A percentile compares a stretch with the other conserved stretches of the same genome.
Evolutionary conservation across 2,329 filamentous ascomycete genomes (phyloP).

Genomic region (Spiromastix sp.): DNA sequence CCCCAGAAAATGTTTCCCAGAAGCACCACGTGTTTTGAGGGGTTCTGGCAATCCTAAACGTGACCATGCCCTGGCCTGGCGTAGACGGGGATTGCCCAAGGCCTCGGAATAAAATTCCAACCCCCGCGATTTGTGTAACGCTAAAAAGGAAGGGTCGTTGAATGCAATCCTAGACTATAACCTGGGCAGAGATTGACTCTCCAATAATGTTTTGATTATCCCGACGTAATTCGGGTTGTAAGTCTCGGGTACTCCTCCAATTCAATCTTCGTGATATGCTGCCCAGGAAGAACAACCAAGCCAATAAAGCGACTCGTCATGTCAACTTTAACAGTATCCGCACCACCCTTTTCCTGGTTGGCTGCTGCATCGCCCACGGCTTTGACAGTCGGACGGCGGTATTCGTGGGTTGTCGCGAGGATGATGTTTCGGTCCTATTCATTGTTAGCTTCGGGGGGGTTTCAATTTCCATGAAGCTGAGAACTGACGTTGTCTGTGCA

Average conservation of each 20-base stretch:
- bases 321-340: conserved; percentile 47
- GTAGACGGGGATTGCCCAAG: no score
- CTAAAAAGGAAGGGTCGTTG: no score
- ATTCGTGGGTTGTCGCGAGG: conserved; percentile 77
- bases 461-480: neutral
- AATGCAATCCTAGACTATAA: no score
- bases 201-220: no score
- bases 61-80: no score
- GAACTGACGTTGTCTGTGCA: conserved; percentile 77
- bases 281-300: conserved; percentile 77
- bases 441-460: conserved; percentile 1
- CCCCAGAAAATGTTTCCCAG: no score
- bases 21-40: no score
- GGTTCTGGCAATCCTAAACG: no score
- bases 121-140: no score
- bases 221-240: neutral
- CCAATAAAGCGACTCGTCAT: conserved; percentile 83
- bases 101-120: no score
- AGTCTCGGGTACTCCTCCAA: conserved; percentile 46
- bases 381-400: conserved; percentile 59
- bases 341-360: conserved; percentile 19
- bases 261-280: conserved; percentile 79
- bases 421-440: conserved; percentile 77
- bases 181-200: no score
- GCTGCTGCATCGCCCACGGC: conserved; percentile 29